Conservation (phyloP, 2,329 filamentous ascomycete species). For the Bipolaris cookei region DNA sequence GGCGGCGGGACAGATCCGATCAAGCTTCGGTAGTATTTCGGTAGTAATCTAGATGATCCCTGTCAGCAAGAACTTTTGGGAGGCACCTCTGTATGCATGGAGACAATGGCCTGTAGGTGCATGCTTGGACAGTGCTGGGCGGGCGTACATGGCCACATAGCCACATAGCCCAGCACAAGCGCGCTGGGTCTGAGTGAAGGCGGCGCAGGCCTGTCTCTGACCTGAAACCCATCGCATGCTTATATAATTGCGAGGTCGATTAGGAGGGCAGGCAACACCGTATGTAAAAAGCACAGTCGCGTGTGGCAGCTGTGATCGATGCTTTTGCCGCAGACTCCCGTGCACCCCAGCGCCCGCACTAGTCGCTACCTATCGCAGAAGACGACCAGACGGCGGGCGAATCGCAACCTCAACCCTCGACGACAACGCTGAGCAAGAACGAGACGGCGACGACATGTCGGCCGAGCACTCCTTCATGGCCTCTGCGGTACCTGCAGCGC, state of each 20-base stretch:
- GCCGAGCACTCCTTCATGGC: constrained; percentile 51
- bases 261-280: not conserved
- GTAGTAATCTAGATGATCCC: no score
- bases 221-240: not conserved
- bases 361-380: constrained; percentile 13
- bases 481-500: constrained; percentile 34
- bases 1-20: no score
- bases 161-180: not conserved
- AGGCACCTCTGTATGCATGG: no score
- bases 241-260: constrained; percentile 1
- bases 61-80: no score
- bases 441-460: constrained; percentile 34
- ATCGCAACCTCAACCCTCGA: constrained; percentile 28
- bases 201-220: not conserved
- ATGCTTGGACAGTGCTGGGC: not conserved
- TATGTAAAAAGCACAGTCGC: constrained; percentile 12
- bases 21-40: no score
- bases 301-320: constrained; percentile 8
- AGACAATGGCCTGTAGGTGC: not conserved
- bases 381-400: constrained; percentile 17
- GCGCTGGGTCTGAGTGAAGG: not conserved
- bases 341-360: constrained; percentile 17
- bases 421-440: constrained; percentile 9
- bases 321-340: constrained; percentile 17
- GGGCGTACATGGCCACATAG: not conserved